phyloP scores from a whole-genome alignment of 495 filamentous ascomycete genomes.

The Cenococcum geophilum region DNA sequence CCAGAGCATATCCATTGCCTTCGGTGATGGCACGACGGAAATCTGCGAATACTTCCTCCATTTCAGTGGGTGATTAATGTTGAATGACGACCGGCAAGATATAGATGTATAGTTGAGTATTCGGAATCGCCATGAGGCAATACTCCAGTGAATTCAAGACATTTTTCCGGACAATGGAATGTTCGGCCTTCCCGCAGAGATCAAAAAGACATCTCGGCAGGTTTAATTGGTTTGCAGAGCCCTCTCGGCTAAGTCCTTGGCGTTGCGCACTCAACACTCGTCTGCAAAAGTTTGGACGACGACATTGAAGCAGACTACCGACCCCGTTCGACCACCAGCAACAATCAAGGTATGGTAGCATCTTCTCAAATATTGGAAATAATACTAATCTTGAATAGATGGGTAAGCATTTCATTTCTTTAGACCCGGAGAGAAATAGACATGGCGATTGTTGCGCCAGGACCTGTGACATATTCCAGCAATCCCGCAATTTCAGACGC shows the following conservation, averaged over 20 bases:
- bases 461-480: not conserved
- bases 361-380: not conserved
- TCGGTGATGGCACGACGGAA: conserved; percentile 54
- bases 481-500: not conserved
- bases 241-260: conserved; percentile 3
- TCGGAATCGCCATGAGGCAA: not conserved
- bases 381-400: conserved; percentile 40
- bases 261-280: conserved; percentile 4
- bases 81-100: not conserved
- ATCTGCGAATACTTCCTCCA: conserved; percentile 57
- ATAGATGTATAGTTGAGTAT: not conserved
- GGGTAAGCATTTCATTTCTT: conserved; percentile 43
- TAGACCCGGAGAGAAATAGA: not conserved
- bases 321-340: conserved; percentile 19
- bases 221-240: conserved; percentile 17
- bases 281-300: conserved; percentile 8
- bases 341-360: conserved; percentile 19
- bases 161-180: not conserved
- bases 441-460: conserved; percentile 19
- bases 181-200: conserved; percentile 31
- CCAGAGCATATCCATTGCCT: conserved; percentile 58
- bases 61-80: conserved; percentile 32
- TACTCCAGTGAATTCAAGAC: not conserved
- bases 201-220: conserved; percentile 41
- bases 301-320: conserved; percentile 10